Evolutionary conservation across 306 rosid species (phyloP).

Genomic region (Datisca glomerata): DNA sequence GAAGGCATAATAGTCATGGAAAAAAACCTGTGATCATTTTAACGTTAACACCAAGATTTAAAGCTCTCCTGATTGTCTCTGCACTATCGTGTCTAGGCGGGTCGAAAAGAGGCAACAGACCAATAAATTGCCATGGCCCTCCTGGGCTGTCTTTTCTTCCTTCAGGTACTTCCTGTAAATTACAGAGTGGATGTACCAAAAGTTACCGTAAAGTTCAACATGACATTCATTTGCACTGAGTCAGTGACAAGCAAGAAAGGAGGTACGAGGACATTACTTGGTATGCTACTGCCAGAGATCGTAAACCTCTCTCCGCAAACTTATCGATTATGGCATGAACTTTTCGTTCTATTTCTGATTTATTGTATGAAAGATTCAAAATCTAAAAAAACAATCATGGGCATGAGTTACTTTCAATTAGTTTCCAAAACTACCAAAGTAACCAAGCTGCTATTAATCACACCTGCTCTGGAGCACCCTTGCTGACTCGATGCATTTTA

Average conservation of each 20-base stretch:
- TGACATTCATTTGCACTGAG: no score
- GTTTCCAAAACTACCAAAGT: background rate
- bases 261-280: no score
- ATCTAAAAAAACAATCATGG: constrained; percentile 35
- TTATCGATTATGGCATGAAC: constrained; percentile 92
- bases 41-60: constrained; percentile 92
- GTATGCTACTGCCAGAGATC: constrained; percentile 96
- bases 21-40: constrained; percentile 90
- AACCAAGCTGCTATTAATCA: constrained; percentile 3
- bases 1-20: no score
- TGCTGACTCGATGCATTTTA: constrained; percentile 95
- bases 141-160: constrained; percentile 93
- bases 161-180: constrained; percentile 77
- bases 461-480: constrained; percentile 99
- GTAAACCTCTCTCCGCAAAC: constrained; percentile 91
- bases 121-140: constrained; percentile 93
- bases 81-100: constrained; percentile 99
- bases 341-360: constrained; percentile 73
- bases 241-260: no score
- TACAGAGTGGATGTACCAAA: constrained; percentile 2
- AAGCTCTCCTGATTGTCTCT: constrained; percentile 92
- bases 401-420: no score
- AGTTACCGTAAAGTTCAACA: background rate
- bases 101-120: constrained; percentile 92
- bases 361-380: constrained; percentile 84